Evolutionary conservation across 139 green algal genomes (phyloP), one percentile per base, ranked within the genome.

Genomic region (Nannochloris sp.): DNA sequence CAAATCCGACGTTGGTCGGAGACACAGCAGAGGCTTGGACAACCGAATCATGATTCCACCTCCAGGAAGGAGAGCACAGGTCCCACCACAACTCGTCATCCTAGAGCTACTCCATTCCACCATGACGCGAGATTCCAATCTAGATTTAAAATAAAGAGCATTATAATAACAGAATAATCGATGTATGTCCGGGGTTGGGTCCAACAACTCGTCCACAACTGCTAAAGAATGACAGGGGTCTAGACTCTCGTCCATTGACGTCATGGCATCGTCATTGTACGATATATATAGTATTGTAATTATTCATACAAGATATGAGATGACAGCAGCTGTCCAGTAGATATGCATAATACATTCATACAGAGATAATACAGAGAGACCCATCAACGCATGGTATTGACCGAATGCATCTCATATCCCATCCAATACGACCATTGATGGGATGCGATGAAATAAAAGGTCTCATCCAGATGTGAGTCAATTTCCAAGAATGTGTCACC

Each of bases 31-130:
- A 0, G 88, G 88, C 68, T 90, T 70, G 0, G 73, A 87, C 44
- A 95, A 71, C 65, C 74, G 78, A 63, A 95, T 89, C 17, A 63
- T 30, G 53, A 80, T 87, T 49, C 85, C 88, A 53, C 78, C 73
- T 0, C 60, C 59, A 0, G 56, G 62, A 1, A 70, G 43, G 33
- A 65, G 85, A 46, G 76, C 49, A 60, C 86, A 93, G 2, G 78
- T 67, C 9, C 86, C 86, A 4, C 82, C 86, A 72, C 73, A 94
- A 72, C 74, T 46, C 0, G 88, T 95, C 88, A 95, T 95, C 2
- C 84, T 65, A 3, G 37, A 61, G 16, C 60, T 83, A 63, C 71
- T 84, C 88, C 88, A 95, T 56, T 92, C 76, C 2, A 95, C 88
- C 0, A 51, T 80, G 62, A 74, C 83, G 12, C 74, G 33, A 40